A percentile compares a stretch with the other conserved stretches of the same genome.
Conservation (phyloP, 2,329 filamentous ascomycete species). For the Ophiocordyceps camponoti-saundersi region DNA sequence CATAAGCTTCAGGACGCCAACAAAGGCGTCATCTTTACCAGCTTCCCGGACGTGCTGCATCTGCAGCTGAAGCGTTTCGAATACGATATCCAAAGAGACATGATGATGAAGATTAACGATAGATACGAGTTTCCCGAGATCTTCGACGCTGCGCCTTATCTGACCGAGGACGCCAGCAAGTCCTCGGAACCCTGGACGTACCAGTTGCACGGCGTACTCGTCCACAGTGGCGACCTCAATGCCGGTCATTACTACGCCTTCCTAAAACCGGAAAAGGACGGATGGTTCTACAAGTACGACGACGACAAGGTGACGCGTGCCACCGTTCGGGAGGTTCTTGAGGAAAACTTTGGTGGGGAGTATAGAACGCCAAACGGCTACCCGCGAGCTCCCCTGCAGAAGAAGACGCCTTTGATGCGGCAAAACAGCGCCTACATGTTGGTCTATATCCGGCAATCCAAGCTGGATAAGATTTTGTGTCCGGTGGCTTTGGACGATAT, state of each 20-base stretch:
- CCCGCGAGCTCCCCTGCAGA: slow-evolving; percentile 28
- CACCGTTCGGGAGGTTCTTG: slow-evolving; percentile 76
- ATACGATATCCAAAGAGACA: slow-evolving; percentile 89
- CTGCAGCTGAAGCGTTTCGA: slow-evolving; percentile 95
- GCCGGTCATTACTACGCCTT: slow-evolving; percentile 98
- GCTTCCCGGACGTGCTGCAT: slow-evolving; percentile 85
- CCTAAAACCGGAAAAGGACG: slow-evolving; percentile 81
- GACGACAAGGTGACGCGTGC: slow-evolving; percentile 95
- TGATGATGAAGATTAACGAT: slow-evolving; percentile 98
- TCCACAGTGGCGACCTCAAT: slow-evolving; percentile 92
- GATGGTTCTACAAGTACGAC: slow-evolving; percentile 92
- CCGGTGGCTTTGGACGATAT: slow-evolving; percentile 63
- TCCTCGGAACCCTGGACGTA: slow-evolving; percentile 86
- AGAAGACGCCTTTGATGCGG: slow-evolving; percentile 41
- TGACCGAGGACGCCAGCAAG: slow-evolving; percentile 70
- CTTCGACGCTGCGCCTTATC: slow-evolving; percentile 73
- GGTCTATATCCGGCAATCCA: slow-evolving; percentile 84
- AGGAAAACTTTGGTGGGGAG: slow-evolving; percentile 93
- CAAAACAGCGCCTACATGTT: slow-evolving; percentile 93
- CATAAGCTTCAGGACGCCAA: slow-evolving; percentile 89
- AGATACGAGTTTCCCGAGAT: slow-evolving; percentile 76
- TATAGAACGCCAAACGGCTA: slow-evolving; percentile 38
- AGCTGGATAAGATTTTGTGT: slow-evolving; percentile 66
- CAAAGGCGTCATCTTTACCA: slow-evolving; percentile 95
- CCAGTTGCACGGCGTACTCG: slow-evolving; percentile 83